These are phyloP conservation scores for Murraya paniculata DNA, from an alignment of 345 rosid genomes.

Conservation along the genomic window DNA sequence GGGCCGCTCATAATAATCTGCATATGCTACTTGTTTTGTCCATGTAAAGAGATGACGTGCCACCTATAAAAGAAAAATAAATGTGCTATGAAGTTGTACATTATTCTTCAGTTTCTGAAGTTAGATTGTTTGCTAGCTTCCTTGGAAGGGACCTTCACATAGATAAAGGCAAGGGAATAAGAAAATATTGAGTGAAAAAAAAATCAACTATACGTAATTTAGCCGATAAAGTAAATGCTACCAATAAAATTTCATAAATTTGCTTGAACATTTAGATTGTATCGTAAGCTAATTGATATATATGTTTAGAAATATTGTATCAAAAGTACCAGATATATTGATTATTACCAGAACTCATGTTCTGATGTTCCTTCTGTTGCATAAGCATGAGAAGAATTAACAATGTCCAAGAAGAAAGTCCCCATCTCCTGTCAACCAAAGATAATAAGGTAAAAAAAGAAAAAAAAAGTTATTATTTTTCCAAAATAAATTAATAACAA, in stretches of 20 bases:
- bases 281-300: too few relatives aligned
- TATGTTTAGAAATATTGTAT: background rate
- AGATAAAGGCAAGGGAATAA: too few relatives aligned
- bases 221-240: too few relatives aligned
- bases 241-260: too few relatives aligned
- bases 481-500: background rate
- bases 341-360: constrained; percentile 41
- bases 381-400: constrained; percentile 48
- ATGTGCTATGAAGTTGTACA: constrained; percentile 30
- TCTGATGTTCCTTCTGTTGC: constrained; percentile 50
- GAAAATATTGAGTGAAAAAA: too few relatives aligned
- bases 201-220: too few relatives aligned
- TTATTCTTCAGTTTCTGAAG: constrained; percentile 45
- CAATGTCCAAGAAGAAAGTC: constrained; percentile 45
- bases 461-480: too few relatives aligned
- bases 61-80: constrained; percentile 23
- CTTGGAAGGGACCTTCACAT: constrained; percentile 16
- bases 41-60: constrained; percentile 48
- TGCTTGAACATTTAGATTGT: too few relatives aligned
- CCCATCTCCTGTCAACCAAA: constrained; percentile 37
- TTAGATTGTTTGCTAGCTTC: constrained; percentile 39
- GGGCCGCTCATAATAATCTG: constrained; percentile 58
- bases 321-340: background rate
- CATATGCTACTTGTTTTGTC: constrained; percentile 52
- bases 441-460: too few relatives aligned